Conservation (phyloP, 2,329 filamentous ascomycete species). For the Pestalotiopsis sp. region DNA sequence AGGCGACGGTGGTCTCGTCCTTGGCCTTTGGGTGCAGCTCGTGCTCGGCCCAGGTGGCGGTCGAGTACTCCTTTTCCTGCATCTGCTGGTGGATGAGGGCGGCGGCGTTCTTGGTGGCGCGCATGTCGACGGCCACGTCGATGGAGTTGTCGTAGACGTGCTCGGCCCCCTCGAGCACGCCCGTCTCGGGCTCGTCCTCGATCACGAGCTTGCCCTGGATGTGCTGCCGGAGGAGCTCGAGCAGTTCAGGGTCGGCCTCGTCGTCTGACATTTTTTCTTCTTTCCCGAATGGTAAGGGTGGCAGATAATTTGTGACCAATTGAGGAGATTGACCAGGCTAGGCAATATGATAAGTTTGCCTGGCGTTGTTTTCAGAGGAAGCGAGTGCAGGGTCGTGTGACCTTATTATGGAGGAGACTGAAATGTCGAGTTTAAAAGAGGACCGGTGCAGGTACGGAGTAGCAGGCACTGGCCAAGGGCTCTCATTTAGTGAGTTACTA, state of each 20-base stretch:
- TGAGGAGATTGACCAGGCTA: neutral
- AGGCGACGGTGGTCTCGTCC: slow-evolving; percentile 79
- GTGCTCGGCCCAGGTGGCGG: slow-evolving; percentile 83
- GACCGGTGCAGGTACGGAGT: neutral
- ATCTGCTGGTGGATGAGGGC: slow-evolving; percentile 78
- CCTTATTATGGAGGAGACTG: neutral
- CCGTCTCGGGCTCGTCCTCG: slow-evolving; percentile 69
- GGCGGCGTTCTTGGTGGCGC: slow-evolving; percentile 80
- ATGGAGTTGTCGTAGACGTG: slow-evolving; percentile 91
- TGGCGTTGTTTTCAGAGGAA: neutral
- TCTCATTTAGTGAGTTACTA: neutral
- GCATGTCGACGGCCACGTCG: slow-evolving; percentile 87
- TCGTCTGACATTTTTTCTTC: slow-evolving; percentile 77
- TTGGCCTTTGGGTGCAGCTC: slow-evolving; percentile 85
- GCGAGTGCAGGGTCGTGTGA: neutral
- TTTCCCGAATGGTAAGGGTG: neutral
- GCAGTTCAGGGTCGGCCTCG: slow-evolving; percentile 84
- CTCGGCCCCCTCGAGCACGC: slow-evolving; percentile 80
- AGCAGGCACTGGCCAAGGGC: neutral
- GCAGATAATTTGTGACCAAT: neutral
- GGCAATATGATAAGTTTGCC: neutral
- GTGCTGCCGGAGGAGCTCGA: slow-evolving; percentile 82
- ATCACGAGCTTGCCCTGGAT: slow-evolving; percentile 61
- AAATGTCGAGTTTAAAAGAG: neutral
- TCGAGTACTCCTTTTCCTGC: slow-evolving; percentile 81